A percentile compares a stretch with the other conserved stretches of the same genome.
Conservation (phyloP, 352 stramenopile species). For the Phytophthora colocasiae region DNA sequence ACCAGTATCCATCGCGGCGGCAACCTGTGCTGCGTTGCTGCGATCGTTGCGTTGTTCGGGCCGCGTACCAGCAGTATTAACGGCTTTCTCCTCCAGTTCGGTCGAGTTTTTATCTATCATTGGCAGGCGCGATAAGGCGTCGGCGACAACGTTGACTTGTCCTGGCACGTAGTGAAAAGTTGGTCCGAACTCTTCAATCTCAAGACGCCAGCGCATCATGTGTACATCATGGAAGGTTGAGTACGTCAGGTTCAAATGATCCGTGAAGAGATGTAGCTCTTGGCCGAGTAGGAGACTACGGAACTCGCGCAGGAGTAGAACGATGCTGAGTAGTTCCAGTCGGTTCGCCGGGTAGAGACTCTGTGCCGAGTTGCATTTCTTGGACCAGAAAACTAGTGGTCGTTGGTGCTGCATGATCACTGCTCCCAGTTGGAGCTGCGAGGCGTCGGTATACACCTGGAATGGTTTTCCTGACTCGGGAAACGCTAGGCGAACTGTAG, state of each 20-base stretch:
- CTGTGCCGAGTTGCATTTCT: no score
- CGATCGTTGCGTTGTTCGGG: no score
- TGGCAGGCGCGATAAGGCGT: neutral
- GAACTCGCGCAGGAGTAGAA: neutral
- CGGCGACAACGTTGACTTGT: neutral
- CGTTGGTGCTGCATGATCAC: neutral
- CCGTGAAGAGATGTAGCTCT: conserved; percentile 1
- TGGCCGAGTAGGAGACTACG: neutral
- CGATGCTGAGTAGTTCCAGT: neutral
- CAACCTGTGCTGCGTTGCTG: no score
- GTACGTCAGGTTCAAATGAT: conserved; percentile 15
- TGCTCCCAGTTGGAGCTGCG: neutral
- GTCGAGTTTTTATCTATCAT: neutral
- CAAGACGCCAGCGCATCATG: conserved; percentile 7
- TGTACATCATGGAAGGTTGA: conserved; percentile 10
- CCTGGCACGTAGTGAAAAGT: conserved; percentile 4
- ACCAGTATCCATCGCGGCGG: no score
- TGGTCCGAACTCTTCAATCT: conserved; percentile 10
- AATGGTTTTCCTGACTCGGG: no score
- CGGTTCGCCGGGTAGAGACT: neutral
- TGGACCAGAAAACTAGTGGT: no score
- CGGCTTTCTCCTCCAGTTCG: neutral
- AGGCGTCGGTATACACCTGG: neutral
- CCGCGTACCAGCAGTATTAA: no score
- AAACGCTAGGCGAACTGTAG: no score